These are phyloP conservation scores for Ustilago trichophora DNA, from an alignment of 1,284 basidiomycete species.

Conservation along the genomic window DNA sequence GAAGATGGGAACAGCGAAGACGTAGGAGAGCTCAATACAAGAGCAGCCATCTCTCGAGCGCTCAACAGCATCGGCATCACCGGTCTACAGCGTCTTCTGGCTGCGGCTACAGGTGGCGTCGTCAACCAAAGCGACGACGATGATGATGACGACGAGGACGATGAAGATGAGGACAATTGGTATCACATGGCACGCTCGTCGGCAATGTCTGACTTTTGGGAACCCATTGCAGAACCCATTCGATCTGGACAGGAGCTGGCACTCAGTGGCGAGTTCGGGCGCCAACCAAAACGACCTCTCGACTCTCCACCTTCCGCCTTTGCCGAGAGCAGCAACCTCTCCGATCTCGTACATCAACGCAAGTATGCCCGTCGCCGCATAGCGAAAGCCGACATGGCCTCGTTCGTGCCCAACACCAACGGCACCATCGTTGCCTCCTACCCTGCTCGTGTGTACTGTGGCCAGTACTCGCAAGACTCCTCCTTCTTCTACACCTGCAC, in stretches of 20 bases:
- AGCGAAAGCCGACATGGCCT: constrained; percentile 66
- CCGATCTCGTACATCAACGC: constrained; percentile 37
- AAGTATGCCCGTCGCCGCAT: constrained; percentile 64
- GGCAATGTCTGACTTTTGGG: constrained; percentile 57
- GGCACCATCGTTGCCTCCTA: constrained; percentile 88
- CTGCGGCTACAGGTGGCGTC: constrained; percentile 21
- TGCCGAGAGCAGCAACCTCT: constrained; percentile 29
- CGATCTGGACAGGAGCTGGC: constrained; percentile 77
- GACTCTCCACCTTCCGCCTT: constrained; percentile 39
- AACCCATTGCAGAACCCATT: constrained; percentile 73
- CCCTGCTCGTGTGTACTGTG: constrained; percentile 84
- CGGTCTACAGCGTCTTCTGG: constrained; percentile 46
- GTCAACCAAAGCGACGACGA: constrained; percentile 46
- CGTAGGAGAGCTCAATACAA: constrained; percentile 12
- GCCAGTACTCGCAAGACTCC: constrained; percentile 78
- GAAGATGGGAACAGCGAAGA: constrained; percentile 17
- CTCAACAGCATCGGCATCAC: constrained; percentile 49
- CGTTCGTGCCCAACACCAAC: constrained; percentile 81
- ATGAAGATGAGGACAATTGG: constrained; percentile 39
- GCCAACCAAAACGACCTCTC: constrained; percentile 60
- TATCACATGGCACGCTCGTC: constrained; percentile 36
- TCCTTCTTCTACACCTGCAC: constrained; percentile 68
- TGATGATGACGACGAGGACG: constrained; percentile 41
- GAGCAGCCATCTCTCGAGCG: constrained; percentile 30
- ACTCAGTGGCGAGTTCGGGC: constrained; percentile 85